Base-by-base conservation (phyloP, 139 green algal genomes). In the Chlamydomonas applanata region DNA sequence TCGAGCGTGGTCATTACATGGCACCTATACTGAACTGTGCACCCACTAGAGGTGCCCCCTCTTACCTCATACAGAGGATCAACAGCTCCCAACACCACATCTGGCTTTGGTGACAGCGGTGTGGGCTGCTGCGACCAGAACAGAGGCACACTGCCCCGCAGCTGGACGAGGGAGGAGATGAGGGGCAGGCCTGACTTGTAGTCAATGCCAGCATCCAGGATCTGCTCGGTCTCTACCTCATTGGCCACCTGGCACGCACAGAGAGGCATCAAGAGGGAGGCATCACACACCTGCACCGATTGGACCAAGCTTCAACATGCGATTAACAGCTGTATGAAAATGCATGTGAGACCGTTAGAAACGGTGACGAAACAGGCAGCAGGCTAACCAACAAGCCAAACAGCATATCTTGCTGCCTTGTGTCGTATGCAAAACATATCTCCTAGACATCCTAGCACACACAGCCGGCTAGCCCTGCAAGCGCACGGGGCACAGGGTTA, bases 141-240 rank as follows among this genome's bases (percentile, higher is more conserved):
- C 69, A 99, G 86, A 7, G 95, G 95, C 63, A 99, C 93, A 61
- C 80, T 91, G 40, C 94, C 95, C 1, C 95, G 86, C 33, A 98
- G 69, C 90, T 98, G 89, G 32, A 92, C 89, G 25, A 93, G 61
- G 3, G 78, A 86, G 30, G 83, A 83, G 59, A 92, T 71, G 57
- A 91, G 68, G 30, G 87, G 89, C 54, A 79, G 69, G 27, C 88
- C 84, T 0, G 81, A 89, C 14, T 78, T 61, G 73, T 87, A 85
- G 78, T 96, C 89, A n/a, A 85, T 36, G 16, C 91, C 90, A 5
- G 83, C 86, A 65, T 89, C 80, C 62, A 95, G 76, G 24, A 95
- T 82, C 74, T 90, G 84, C 80, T 82, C 94, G 35, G 87, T 89
- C 86, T 98, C 94, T 70, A 98, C 95, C 65, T 99, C 94, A 75